Conservation (phyloP, 2,329 filamentous ascomycete species). For the Waltergamsia citrina region DNA sequence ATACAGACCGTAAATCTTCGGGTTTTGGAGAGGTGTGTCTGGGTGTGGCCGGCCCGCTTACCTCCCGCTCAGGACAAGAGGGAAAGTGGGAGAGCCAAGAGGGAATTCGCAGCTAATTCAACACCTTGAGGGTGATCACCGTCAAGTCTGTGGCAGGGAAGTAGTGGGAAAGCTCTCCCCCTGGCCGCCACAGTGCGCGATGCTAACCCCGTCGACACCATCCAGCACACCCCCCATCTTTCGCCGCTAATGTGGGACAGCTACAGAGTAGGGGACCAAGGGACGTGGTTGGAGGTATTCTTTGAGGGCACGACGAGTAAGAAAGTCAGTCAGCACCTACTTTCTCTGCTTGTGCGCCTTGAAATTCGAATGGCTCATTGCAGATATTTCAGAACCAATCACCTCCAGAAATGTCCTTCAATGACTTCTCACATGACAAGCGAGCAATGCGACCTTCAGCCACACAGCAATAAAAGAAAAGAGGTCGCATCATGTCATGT, state of each 20-base stretch:
- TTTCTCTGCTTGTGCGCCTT: too few relatives aligned
- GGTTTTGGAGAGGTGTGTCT: not conserved
- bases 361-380: too few relatives aligned
- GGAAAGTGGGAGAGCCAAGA: not conserved
- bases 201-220: not conserved
- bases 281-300: too few relatives aligned
- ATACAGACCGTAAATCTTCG: not conserved
- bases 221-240: not conserved
- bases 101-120: constrained; percentile 1
- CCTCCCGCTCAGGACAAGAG: constrained; percentile 5
- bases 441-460: not conserved
- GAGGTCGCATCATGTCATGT: too few relatives aligned
- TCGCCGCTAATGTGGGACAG: too few relatives aligned
- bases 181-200: constrained; percentile 1
- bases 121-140: constrained; percentile 2
- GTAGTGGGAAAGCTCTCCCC: not conserved
- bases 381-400: too few relatives aligned
- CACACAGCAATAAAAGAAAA: too few relatives aligned
- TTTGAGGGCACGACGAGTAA: too few relatives aligned
- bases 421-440: not conserved
- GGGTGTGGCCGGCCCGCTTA: not conserved
- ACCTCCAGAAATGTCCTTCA: not conserved
- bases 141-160: not conserved
- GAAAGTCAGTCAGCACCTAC: too few relatives aligned
- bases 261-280: too few relatives aligned